These are phyloP conservation scores for Narthecium ossifragum DNA, from an alignment of 106 monocot genomes.

Conservation along the genomic window DNA sequence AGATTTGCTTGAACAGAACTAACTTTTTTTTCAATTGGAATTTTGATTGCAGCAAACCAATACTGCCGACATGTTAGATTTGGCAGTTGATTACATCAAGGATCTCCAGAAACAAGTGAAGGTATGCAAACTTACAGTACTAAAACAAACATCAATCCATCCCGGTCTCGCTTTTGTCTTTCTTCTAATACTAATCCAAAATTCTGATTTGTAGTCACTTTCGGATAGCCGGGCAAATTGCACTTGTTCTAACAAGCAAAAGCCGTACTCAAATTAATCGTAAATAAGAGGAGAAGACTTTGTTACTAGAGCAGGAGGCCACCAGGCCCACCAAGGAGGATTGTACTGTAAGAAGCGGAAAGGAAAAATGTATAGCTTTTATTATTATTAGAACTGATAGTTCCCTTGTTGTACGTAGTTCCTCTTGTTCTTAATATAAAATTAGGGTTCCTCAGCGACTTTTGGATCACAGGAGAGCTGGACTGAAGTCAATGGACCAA, in stretches of 20 bases:
- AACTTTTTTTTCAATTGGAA: not conserved
- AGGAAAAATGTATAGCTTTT: not conserved
- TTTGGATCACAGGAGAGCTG: too few relatives aligned
- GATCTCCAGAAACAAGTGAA: constrained; percentile 80
- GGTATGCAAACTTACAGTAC: constrained; percentile 26
- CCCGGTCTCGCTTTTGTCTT: not conserved
- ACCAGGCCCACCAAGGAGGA: not conserved
- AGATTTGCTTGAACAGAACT: not conserved
- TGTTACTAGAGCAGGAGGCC: not conserved
- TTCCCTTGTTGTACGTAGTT: not conserved
- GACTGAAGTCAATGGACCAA: too few relatives aligned
- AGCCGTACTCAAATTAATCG: constrained; percentile 23
- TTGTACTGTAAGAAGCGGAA: not conserved
- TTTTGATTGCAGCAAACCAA: constrained; percentile 68
- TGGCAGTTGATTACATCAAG: constrained; percentile 89
- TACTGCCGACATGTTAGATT: constrained; percentile 90
- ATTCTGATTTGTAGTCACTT: constrained; percentile 30
- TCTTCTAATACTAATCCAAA: not conserved
- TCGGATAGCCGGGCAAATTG: constrained; percentile 56
- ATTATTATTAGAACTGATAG: not conserved
- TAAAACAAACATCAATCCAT: not conserved
- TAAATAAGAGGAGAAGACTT: constrained; percentile 4
- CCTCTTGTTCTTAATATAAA: too few relatives aligned
- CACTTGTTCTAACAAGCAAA: constrained; percentile 60
- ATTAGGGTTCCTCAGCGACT: too few relatives aligned